Conservation (phyloP, 2,329 filamentous ascomycete genomes). For the Microsporum canis region DNA sequence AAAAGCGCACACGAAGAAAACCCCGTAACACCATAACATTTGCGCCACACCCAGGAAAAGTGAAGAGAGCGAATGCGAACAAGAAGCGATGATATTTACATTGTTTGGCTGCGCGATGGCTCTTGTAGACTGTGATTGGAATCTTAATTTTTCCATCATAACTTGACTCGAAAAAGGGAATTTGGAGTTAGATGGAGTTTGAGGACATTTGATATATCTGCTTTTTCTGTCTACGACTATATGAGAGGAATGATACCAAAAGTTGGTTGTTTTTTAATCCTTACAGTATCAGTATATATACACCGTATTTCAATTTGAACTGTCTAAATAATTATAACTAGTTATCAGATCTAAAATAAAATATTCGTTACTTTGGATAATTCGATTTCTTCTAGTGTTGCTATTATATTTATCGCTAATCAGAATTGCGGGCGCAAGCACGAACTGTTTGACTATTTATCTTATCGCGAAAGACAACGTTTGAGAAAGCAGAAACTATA, state of each 20-base stretch:
- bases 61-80: constrained; percentile 23
- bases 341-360: neutral
- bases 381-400: neutral
- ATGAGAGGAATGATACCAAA: neutral
- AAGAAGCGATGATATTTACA: constrained; percentile 17
- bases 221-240: neutral
- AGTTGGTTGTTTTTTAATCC: neutral
- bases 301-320: neutral
- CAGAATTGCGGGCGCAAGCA: neutral
- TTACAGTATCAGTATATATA: neutral
- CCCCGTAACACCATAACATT: constrained; percentile 33
- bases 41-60: constrained; percentile 23
- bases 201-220: neutral
- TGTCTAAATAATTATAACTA: neutral
- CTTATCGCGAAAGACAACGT: neutral
- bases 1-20: constrained; percentile 29
- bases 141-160: neutral
- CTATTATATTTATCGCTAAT: neutral
- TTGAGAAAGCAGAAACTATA: neutral
- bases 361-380: neutral
- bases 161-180: neutral
- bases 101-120: neutral
- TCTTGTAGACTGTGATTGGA: constrained; percentile 1
- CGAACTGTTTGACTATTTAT: neutral
- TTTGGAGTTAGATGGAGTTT: neutral